Percentiles rank a stretch among this genome's conserved stretches.
Conservation (phyloP, 441 rosid genomes). For the Rhodomyrtus psidioides region DNA sequence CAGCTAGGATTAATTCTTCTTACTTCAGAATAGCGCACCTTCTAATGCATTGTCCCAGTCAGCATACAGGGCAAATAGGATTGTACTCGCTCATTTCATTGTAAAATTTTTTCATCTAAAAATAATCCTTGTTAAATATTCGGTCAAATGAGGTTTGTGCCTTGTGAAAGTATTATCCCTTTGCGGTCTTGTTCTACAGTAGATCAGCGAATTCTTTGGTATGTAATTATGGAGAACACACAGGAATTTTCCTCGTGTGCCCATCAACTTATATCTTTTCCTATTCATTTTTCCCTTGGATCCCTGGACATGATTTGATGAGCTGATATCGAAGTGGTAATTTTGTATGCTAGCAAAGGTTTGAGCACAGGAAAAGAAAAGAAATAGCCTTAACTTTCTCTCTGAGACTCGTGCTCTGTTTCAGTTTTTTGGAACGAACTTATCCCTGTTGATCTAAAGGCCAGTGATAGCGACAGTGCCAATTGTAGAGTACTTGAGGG, state of each 20-base stretch:
- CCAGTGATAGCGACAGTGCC: background rate
- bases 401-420: background rate
- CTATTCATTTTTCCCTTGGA: background rate
- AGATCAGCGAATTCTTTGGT: background rate
- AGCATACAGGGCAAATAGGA: conserved; percentile 25
- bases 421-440: background rate
- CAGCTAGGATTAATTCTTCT: conserved; percentile 17
- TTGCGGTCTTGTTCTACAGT: background rate
- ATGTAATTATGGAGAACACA: background rate
- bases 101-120: conserved; percentile 28
- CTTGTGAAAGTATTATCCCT: conserved; percentile 13
- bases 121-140: conserved; percentile 17
- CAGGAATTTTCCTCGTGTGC: background rate
- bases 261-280: background rate
- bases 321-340: background rate
- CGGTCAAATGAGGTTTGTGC: conserved; percentile 18
- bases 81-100: conserved; percentile 24
- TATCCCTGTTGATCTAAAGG: background rate
- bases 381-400: background rate
- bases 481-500: background rate
- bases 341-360: background rate
- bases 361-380: background rate
- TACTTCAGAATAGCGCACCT: conserved; percentile 15
- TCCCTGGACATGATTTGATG: background rate
- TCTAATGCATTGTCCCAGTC: conserved; percentile 19